phyloP scores from a whole-genome alignment of 2,329 filamentous ascomycete genomes.

The Coniella lustricola region DNA sequence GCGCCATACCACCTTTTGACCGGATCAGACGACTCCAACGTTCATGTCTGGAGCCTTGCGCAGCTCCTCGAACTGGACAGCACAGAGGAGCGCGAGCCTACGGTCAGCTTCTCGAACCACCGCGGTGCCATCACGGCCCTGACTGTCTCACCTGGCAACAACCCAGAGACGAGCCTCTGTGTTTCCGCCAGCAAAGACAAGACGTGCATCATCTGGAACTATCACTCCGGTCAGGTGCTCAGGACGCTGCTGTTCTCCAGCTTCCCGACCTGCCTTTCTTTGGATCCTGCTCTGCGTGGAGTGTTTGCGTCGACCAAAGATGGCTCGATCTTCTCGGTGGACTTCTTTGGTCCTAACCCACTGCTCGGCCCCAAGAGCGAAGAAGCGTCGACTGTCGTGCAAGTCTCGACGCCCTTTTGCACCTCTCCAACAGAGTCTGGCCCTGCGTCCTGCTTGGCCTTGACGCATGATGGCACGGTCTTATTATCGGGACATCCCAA shows the following conservation, averaged over 20 bases:
- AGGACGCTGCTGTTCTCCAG: slow-evolving; percentile 75
- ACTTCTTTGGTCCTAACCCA: slow-evolving; percentile 56
- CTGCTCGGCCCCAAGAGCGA: slow-evolving; percentile 46
- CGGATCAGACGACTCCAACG: slow-evolving; percentile 77
- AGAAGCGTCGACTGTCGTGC: slow-evolving; percentile 51
- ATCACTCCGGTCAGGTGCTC: slow-evolving; percentile 66
- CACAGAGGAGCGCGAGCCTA: slow-evolving; percentile 56
- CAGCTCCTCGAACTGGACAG: slow-evolving; percentile 58
- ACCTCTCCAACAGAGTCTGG: slow-evolving; percentile 58
- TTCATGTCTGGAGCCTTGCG: slow-evolving; percentile 85
- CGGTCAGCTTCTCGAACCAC: slow-evolving; percentile 72
- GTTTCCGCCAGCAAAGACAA: slow-evolving; percentile 80
- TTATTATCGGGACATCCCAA: slow-evolving; percentile 75
- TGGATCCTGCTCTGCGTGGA: slow-evolving; percentile 79
- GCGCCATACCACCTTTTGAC: slow-evolving; percentile 69
- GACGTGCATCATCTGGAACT: slow-evolving; percentile 90
- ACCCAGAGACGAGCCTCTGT: slow-evolving; percentile 67
- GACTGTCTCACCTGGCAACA: slow-evolving; percentile 57
- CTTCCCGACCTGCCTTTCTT: slow-evolving; percentile 61
- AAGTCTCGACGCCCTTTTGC: slow-evolving; percentile 47
- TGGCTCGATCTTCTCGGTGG: slow-evolving; percentile 70
- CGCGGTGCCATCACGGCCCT: slow-evolving; percentile 64
- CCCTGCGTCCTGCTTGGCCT: slow-evolving; percentile 57
- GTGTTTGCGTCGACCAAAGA: slow-evolving; percentile 77
- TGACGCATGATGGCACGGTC: slow-evolving; percentile 76